Percentiles rank a stretch among this genome's conserved stretches.
phyloP scores from a whole-genome alignment of 352 stramenopile species.

The Sclerospora graminicola region DNA sequence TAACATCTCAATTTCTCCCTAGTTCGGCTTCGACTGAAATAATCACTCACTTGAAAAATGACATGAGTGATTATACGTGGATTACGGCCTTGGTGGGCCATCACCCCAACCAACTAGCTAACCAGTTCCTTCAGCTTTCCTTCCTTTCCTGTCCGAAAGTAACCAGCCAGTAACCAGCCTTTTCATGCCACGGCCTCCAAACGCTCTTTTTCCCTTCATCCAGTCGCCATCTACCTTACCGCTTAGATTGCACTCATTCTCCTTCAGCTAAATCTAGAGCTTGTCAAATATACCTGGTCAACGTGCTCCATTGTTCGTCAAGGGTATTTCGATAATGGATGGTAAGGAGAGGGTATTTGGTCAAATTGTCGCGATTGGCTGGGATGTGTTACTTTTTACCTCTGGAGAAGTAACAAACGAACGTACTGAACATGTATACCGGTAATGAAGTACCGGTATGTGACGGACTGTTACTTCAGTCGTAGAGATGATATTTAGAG shows the following conservation, averaged over 20 bases:
- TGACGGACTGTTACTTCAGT: too few species aligned
- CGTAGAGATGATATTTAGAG: too few species aligned
- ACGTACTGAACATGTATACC: too few species aligned
- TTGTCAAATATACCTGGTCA: constrained; percentile 52
- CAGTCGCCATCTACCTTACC: constrained; percentile 8
- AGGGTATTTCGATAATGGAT: constrained; percentile 26
- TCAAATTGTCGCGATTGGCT: constrained; percentile 5
- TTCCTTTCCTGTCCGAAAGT: neutral
- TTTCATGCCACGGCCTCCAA: constrained; percentile 6
- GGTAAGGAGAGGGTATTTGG: neutral
- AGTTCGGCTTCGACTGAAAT: constrained; percentile 2
- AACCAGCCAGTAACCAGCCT: constrained; percentile 5
- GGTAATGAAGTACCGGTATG: too few species aligned
- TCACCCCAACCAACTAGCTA: constrained; percentile 35
- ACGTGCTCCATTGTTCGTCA: constrained; percentile 73
- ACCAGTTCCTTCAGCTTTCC: constrained; percentile 22
- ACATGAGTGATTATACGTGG: constrained; percentile 18
- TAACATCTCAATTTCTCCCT: neutral
- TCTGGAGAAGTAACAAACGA: too few species aligned
- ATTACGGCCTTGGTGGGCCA: constrained; percentile 76
- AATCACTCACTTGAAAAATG: constrained; percentile 1
- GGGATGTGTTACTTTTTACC: too few species aligned
- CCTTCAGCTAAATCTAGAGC: neutral
- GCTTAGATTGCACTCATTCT: constrained; percentile 1
- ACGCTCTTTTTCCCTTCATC: constrained; percentile 1